Evolutionary conservation across 1,284 basidiomycete genomes (phyloP).

Genomic region (Marasmius sp.): DNA sequence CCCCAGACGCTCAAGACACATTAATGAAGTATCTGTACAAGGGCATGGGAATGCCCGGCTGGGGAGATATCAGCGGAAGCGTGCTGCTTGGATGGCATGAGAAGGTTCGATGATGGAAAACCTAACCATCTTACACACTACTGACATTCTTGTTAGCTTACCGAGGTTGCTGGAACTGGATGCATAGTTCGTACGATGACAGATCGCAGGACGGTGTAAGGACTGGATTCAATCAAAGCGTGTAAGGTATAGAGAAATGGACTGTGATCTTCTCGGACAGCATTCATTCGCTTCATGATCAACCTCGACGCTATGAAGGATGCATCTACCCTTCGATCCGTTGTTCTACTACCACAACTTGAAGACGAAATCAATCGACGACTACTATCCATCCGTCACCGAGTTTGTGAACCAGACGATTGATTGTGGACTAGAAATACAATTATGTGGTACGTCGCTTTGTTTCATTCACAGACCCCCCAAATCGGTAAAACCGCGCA

Average conservation of each 20-base stretch:
- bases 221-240: not conserved
- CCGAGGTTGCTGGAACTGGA: conserved; percentile 92
- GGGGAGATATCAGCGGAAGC: conserved; percentile 84
- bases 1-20: conserved; percentile 83
- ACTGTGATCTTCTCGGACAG: not conserved
- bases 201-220: conserved; percentile 81
- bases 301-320: too few relatives aligned
- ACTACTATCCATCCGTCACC: too few relatives aligned
- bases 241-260: not conserved
- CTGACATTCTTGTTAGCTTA: conserved; percentile 58
- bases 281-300: too few relatives aligned
- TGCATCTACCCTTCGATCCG: too few relatives aligned
- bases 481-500: too few relatives aligned
- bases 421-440: too few relatives aligned
- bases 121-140: conserved; percentile 3
- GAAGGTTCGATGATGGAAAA: conserved; percentile 60
- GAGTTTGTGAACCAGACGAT: too few relatives aligned
- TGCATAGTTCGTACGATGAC: conserved; percentile 98
- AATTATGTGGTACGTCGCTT: too few relatives aligned
- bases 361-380: too few relatives aligned
- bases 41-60: conserved; percentile 84
- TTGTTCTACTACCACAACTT: too few relatives aligned
- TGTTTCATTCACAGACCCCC: too few relatives aligned
- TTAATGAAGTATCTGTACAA: conserved; percentile 99
- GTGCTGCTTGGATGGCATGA: conserved; percentile 95